These are phyloP conservation scores for Passiflora organensis DNA, from an alignment of 345 rosid species.

Conservation along the genomic window DNA sequence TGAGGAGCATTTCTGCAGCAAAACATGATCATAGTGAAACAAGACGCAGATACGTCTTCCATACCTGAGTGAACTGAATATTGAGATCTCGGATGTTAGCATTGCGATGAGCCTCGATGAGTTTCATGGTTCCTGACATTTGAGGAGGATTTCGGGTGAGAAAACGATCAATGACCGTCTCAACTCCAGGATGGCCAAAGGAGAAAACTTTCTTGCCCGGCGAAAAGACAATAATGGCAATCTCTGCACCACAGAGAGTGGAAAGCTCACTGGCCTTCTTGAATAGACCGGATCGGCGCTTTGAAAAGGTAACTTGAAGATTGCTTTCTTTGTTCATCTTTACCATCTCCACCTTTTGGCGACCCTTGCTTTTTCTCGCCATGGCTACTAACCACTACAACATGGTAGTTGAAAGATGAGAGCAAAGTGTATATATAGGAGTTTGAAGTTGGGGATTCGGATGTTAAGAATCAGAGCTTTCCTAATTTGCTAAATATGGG, in stretches of 20 bases:
- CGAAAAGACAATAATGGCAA: slow-evolving; percentile 21
- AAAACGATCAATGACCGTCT: slow-evolving; percentile 15
- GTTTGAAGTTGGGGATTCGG: background rate
- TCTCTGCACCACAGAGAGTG: slow-evolving; percentile 23
- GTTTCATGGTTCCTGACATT: slow-evolving; percentile 23
- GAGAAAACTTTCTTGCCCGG: slow-evolving; percentile 25
- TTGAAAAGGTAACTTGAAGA: slow-evolving; percentile 24
- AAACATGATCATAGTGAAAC: too few relatives aligned
- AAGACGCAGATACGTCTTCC: too few relatives aligned
- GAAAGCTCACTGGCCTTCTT: slow-evolving; percentile 26
- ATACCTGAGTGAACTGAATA: slow-evolving; percentile 23
- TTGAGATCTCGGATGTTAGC: slow-evolving; percentile 44
- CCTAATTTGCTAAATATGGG: background rate
- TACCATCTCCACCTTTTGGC: slow-evolving; percentile 26
- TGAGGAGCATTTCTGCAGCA: too few relatives aligned
- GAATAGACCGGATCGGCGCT: slow-evolving; percentile 22
- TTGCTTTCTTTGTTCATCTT: slow-evolving; percentile 27
- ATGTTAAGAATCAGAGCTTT: slow-evolving; percentile 6
- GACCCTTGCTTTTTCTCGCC: slow-evolving; percentile 18
- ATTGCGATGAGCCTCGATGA: slow-evolving; percentile 44
- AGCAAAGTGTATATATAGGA: slow-evolving; percentile 4
- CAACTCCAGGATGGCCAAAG: slow-evolving; percentile 20
- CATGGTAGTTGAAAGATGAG: too few relatives aligned
- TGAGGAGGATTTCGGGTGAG: slow-evolving; percentile 19
- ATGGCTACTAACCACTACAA: too few relatives aligned